Evolutionary conservation across 768 basidiomycete species (phyloP).

Genomic region (Mycena latifolia): DNA sequence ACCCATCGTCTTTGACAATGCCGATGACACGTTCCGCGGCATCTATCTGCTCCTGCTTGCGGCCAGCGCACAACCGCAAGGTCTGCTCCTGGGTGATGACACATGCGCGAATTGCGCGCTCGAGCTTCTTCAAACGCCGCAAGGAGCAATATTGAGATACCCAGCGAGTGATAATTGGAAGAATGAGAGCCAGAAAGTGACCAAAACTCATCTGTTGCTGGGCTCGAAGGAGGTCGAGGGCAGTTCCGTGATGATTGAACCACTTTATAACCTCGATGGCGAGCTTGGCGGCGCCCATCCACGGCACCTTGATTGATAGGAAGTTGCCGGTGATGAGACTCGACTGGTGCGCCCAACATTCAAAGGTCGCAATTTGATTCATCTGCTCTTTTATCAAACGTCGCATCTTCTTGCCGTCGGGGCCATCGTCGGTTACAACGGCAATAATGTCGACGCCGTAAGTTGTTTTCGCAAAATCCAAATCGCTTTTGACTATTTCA

Average conservation of each 20-base stretch:
- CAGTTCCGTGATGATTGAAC: constrained; percentile 43
- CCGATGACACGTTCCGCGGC: constrained; percentile 1
- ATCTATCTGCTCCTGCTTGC: not conserved
- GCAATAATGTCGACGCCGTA: constrained; percentile 25
- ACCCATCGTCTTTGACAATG: not conserved
- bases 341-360: constrained; percentile 44
- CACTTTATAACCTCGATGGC: constrained; percentile 45
- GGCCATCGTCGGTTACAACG: not conserved
- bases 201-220: constrained; percentile 9
- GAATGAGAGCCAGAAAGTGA: constrained; percentile 19
- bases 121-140: constrained; percentile 31
- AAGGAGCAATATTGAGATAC: constrained; percentile 36
- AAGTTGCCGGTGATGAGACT: constrained; percentile 39
- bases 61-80: not conserved
- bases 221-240: constrained; percentile 35
- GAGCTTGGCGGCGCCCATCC: constrained; percentile 13
- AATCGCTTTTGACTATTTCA: constrained; percentile 39
- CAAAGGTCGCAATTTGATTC: constrained; percentile 32
- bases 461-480: constrained; percentile 35
- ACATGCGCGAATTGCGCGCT: constrained; percentile 9
- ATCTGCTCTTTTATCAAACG: constrained; percentile 23
- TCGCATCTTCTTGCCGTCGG: constrained; percentile 35
- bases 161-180: constrained; percentile 39
- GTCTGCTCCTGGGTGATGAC: not conserved
- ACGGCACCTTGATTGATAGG: constrained; percentile 34